Percentiles rank a stretch among this genome's conserved stretches.
Evolutionary conservation across 768 basidiomycete species (phyloP).

Genomic region (Boletellus emodensis): DNA sequence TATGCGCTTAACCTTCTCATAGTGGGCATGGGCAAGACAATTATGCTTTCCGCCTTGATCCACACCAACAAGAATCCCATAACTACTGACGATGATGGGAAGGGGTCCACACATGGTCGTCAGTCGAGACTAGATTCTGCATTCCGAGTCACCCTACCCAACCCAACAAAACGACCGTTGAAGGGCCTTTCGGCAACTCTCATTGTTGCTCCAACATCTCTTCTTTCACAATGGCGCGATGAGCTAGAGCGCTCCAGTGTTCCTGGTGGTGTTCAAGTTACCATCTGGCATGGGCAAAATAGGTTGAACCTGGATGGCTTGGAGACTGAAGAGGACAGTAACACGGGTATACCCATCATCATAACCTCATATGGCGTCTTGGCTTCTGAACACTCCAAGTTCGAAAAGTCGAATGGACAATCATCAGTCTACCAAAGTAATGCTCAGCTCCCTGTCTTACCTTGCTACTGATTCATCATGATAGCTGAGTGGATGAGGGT

Average conservation of each 20-base stretch:
- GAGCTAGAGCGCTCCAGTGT: slow-evolving; percentile 85
- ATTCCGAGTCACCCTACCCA: slow-evolving; percentile 47
- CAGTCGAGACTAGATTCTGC: slow-evolving; percentile 61
- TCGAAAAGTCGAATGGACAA: slow-evolving; percentile 46
- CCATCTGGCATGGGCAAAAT: slow-evolving; percentile 89
- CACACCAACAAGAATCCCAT: slow-evolving; percentile 65
- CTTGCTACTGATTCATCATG: slow-evolving; percentile 4
- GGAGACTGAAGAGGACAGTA: slow-evolving; percentile 49
- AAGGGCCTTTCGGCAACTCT: slow-evolving; percentile 62
- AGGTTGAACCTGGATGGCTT: slow-evolving; percentile 66
- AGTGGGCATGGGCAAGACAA: slow-evolving; percentile 98
- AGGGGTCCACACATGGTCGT: slow-evolving; percentile 39
- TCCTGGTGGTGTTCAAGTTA: slow-evolving; percentile 57
- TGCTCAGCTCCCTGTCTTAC: slow-evolving; percentile 14
- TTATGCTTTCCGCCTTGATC: slow-evolving; percentile 88
- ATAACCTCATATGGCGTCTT: slow-evolving; percentile 91
- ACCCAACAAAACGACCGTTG: slow-evolving; percentile 25
- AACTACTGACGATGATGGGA: slow-evolving; percentile 27
- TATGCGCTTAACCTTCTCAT: slow-evolving; percentile 6
- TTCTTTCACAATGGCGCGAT: slow-evolving; percentile 90
- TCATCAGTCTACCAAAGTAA: slow-evolving; percentile 72
- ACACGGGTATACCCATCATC: slow-evolving; percentile 65
- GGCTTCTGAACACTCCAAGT: slow-evolving; percentile 80
- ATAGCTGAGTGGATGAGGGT: slow-evolving; percentile 78
- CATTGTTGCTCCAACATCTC: slow-evolving; percentile 88